phyloP scores from a whole-genome alignment of 306 rosid genomes.

The Malus asiatica region DNA sequence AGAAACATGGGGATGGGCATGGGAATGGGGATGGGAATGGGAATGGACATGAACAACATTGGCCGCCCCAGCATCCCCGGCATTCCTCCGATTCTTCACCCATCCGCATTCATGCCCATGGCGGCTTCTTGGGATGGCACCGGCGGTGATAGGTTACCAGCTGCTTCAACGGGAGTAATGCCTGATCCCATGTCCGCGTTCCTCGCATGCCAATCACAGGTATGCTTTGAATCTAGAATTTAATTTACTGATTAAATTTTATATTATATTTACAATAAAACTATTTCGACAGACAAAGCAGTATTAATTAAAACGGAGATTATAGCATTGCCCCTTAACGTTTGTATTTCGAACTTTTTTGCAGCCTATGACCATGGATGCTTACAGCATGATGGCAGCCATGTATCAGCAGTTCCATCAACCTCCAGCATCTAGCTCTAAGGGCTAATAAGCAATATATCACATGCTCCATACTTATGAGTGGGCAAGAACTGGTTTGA shows the following conservation, averaged over 20 bases:
- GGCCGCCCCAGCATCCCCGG: conserved; percentile 41
- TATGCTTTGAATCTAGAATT: background rate
- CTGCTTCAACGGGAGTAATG: conserved; percentile 21
- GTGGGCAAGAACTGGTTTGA: background rate
- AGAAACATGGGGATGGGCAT: conserved; percentile 55
- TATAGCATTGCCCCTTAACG: too few relatives aligned
- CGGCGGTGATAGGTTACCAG: conserved; percentile 29
- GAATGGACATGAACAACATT: conserved; percentile 50
- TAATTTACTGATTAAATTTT: too few relatives aligned
- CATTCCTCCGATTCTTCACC: conserved; percentile 59
- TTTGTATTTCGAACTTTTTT: background rate
- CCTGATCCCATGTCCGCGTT: conserved; percentile 54
- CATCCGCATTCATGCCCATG: conserved; percentile 55
- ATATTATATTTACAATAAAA: too few relatives aligned
- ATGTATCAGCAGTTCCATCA: conserved; percentile 73
- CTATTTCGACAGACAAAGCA: too few relatives aligned
- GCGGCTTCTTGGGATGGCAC: conserved; percentile 61
- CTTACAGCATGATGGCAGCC: conserved; percentile 63
- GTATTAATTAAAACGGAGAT: too few relatives aligned
- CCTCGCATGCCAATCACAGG: conserved; percentile 76
- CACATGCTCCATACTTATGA: background rate
- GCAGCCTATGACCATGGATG: conserved; percentile 81
- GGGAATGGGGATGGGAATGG: conserved; percentile 58
- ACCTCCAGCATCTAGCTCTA: conserved; percentile 46
- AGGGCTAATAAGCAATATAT: conserved; percentile 24